Evolutionary conservation across 768 basidiomycete species (phyloP), one percentile per base, ranked within the genome.

Genomic region (Collybiopsis confluens): DNA sequence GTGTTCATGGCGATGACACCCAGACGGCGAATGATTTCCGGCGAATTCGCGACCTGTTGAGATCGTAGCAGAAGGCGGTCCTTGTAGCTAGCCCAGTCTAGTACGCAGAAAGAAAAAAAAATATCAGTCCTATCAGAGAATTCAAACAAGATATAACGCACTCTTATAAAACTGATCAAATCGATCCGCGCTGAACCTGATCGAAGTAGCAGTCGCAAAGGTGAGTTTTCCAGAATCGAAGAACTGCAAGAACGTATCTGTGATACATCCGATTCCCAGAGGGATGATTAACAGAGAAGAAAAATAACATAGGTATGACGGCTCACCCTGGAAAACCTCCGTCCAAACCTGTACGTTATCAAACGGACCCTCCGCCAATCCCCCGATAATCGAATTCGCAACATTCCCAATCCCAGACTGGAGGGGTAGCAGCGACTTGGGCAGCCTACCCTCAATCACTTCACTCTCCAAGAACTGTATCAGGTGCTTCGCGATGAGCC

Each of bases 1-100:
- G 77, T 77, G 56, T 78, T 78, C 77, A 78, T 78, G 8, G 77
- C 77, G 27, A 77, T 78, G 46, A 77, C 62, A 49, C 77, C 77
- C 13, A 78, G 67, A 1, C 77, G 66, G 11, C 77, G 65, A 54
- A 78, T 77, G 45, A 78, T 66, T 59, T 78, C 77, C 2, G 77
- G 76, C 0, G 77, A 72, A 58, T 77, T 78, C 49, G 76, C 76
- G 2, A 78, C 75, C 59, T 78, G 77, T 49, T 78, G 77, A 1
- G 76, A 77, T 16, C 75, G 74, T 4, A 78, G 69, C 16, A 78
- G 65, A 0, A 78, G 70, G 0, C 76, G 64, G 57, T 77, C 71
- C 54, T 76, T 75, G 62, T 78, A 77, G 27, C 68, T 64, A 0
- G 62, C 59, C 77, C 77, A 77, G 50, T 77, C 74, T 78, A 42